Conservation (phyloP, 83 land plant species). For the Thuja plicata region DNA sequence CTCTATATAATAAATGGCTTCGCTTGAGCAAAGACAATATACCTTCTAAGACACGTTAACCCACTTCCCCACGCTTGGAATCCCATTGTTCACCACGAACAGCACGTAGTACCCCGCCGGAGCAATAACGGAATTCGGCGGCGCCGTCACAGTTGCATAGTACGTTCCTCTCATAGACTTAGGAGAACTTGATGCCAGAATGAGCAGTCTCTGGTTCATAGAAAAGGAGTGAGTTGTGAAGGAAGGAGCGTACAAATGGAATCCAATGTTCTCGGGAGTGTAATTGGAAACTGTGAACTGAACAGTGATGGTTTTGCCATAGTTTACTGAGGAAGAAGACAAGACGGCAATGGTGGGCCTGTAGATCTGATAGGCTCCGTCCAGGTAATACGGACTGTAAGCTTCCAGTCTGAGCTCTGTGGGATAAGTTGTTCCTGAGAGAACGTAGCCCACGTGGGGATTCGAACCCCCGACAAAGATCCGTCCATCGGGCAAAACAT, state of each 20-base stretch:
- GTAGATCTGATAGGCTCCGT: background rate
- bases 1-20: too few species aligned
- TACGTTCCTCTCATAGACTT: background rate
- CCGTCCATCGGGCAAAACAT: background rate
- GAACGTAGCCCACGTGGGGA: background rate
- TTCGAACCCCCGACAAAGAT: constrained; percentile 4
- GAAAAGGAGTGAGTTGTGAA: too few species aligned
- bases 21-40: too few species aligned
- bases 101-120: constrained; percentile 35
- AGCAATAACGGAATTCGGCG: constrained; percentile 16
- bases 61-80: constrained; percentile 54
- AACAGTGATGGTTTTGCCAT: constrained; percentile 19
- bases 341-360: constrained; percentile 25
- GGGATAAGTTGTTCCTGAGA: background rate
- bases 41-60: background rate
- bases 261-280: too few species aligned
- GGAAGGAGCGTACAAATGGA: too few species aligned
- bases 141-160: constrained; percentile 23
- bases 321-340: background rate
- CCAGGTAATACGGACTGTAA: constrained; percentile 33
- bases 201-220: too few species aligned
- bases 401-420: constrained; percentile 37
- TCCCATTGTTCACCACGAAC: constrained; percentile 35
- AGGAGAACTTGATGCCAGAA: background rate
- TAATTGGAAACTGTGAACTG: too few species aligned